Base-by-base conservation (phyloP, 2,329 filamentous ascomycete genomes). In the Beauveria bassiana region DNA sequence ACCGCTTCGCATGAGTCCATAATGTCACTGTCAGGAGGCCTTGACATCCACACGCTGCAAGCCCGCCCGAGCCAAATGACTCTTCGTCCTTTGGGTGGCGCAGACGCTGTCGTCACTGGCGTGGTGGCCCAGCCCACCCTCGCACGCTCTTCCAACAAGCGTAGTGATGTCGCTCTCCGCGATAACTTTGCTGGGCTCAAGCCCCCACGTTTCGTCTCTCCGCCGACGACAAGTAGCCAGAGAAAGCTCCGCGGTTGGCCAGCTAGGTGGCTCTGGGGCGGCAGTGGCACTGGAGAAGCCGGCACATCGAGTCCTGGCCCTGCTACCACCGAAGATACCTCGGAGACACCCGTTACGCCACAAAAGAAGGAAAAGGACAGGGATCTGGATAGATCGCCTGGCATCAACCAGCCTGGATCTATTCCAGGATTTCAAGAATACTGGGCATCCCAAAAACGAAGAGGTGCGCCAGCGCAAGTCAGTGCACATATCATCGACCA, bases 1-100 rank as follows among this genome's bases (percentile, higher is more conserved):
- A 81, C 86, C 3, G 71, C 86, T 2, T 96, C 93, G 1, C 91
- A 96, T 67, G 93, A 97, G 71, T 96, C 91, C 20, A 87, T 97
- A 64, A 83, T 97, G 66, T 97, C 93, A 0, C 82, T 96, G 1
- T 85, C 87, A 0, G 92, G 91, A 4, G 92, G 92, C 2, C 87
- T 96, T 72, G 93, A 97, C 70, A 96, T 96, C 55, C 92, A 96
- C 71, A 92, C 89, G 0, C 79, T 96, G 5, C 87, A 88, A 68
- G 81, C 82, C 1, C 84, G 89, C 4, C 90, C 91, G 0, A 90
- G 89, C 40, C 90, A 96, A 68, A 81, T 95, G 62, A 84, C 87
- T 24, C 69, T 85, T 64, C 71, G 81, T 56, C 77, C 79, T 38
- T 75, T 83, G 26, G 84, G 81, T 62, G 78, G 78, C 61, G 78